Percentiles rank a stretch among this genome's conserved stretches.
phyloP scores from a whole-genome alignment of 2,329 filamentous ascomycete species.

The Penicillium vulpinum region DNA sequence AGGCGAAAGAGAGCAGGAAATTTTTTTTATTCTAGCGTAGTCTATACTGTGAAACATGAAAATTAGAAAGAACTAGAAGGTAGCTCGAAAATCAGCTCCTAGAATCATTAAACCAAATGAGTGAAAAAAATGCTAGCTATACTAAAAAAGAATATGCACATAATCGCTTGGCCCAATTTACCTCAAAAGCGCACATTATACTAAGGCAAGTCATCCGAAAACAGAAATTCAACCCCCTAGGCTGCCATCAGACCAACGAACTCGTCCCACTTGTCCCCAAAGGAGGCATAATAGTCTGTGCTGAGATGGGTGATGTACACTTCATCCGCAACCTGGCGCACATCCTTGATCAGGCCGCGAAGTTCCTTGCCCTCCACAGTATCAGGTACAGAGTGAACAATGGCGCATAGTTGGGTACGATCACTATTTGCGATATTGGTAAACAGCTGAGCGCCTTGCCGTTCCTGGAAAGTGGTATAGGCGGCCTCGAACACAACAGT shows the following conservation, averaged over 20 bases:
- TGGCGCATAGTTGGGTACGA: conserved; percentile 35
- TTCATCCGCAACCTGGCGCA: conserved; percentile 39
- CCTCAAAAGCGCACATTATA: neutral
- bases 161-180: neutral
- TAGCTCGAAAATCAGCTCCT: neutral
- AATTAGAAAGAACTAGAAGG: neutral
- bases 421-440: conserved; percentile 32
- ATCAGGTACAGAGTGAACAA: conserved; percentile 43
- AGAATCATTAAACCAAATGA: conserved; percentile 4
- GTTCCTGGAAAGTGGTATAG: conserved; percentile 40
- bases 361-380: conserved; percentile 32
- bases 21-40: neutral
- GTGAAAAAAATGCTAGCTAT: neutral
- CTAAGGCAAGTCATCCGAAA: neutral
- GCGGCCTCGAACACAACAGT: conserved; percentile 50
- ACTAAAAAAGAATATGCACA: neutral
- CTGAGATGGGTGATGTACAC: conserved; percentile 44
- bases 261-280: conserved; percentile 39
- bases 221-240: neutral
- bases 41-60: neutral
- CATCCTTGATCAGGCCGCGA: conserved; percentile 36
- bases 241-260: conserved; percentile 39
- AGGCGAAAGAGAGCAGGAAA: neutral
- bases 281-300: conserved; percentile 43
- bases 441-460: conserved; percentile 35